Evolutionary conservation across 805 yeast genomes (phyloP), one percentile per base, ranked within the genome.

Genomic region (Tetrapisispora namnaoensis): DNA sequence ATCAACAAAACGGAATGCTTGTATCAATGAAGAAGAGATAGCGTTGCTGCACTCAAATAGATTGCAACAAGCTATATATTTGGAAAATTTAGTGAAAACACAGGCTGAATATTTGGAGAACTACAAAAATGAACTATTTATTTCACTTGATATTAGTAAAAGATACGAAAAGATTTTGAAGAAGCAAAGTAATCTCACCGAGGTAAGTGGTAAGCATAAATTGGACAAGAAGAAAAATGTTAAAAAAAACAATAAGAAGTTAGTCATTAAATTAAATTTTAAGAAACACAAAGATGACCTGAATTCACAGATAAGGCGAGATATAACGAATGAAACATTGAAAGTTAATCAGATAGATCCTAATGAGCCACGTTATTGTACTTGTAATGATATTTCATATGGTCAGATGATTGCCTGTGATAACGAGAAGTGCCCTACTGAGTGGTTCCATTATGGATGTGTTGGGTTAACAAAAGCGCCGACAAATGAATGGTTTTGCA

Each of bases 351-450:
- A 22, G 21, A 40, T 34, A 9, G 37, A 27, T 35, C 42, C 49
- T 27, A 35, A 18, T 35, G 49, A 46, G 32, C 49, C 49, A 30
- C 44, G 57, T 1, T 79, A 76, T 54, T 79, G 84, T 53, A 46
- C 68, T 14, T 79, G 85, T 51, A 61, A 69, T 5, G 65, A 67
- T 4, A 69, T 67, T 1, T 71, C 78, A 7, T 67, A 59, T 48
- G 97, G 97, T 1, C 78, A 77, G 46, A 91, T 91, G 98, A 76
- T 91, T 53, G 96, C 91, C 0, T 91, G 98, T 66, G 97, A 90
- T 62, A 79, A 86, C 56, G 73, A 73, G 2, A 74, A 77, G 36
- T 90, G 97, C 67, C 70, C 77, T 51, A 73, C 67, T 36, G 88
- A 82, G 59, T 85, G 93, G 95, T 86, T 82, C 61, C 95, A 86